phyloP scores from a whole-genome alignment of 208 protist species.

The Phytomonas francai region DNA sequence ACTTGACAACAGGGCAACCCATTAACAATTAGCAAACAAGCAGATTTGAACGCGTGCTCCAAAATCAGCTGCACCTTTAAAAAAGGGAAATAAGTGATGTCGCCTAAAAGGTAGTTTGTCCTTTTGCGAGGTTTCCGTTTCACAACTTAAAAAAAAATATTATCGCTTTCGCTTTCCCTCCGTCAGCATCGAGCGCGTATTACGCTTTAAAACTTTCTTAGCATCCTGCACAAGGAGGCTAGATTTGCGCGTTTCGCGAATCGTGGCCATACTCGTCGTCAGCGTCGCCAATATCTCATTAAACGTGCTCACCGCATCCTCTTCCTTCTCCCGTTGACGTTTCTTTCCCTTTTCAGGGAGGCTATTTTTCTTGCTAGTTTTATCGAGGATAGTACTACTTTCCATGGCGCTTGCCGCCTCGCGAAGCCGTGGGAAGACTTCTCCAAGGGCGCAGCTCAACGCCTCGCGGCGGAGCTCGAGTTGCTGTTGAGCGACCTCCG shows the following conservation, averaged over 20 bases:
- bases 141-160: no score
- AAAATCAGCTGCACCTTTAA: slow-evolving; percentile 3
- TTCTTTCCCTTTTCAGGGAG: slow-evolving; percentile 1
- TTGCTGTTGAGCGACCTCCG: slow-evolving; percentile 55
- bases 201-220: slow-evolving; percentile 28
- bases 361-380: slow-evolving; percentile 9
- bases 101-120: no score
- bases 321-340: not conserved
- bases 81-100: slow-evolving; percentile 10
- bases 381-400: slow-evolving; percentile 6
- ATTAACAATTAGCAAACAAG: no score
- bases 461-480: slow-evolving; percentile 47
- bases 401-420: not conserved
- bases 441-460: slow-evolving; percentile 24
- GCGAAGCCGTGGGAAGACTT: no score
- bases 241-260: slow-evolving; percentile 20
- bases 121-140: no score
- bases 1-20: no score
- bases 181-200: slow-evolving; percentile 26
- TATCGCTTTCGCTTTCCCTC: slow-evolving; percentile 13
- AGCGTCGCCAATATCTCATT: slow-evolving; percentile 24
- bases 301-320: slow-evolving; percentile 12
- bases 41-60: no score
- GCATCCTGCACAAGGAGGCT: slow-evolving; percentile 24
- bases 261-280: slow-evolving; percentile 20